Evolutionary conservation across 1,139 yeast genomes (phyloP), one percentile per base, ranked within the genome.

Genomic region (Saccharomyces hybrid): DNA sequence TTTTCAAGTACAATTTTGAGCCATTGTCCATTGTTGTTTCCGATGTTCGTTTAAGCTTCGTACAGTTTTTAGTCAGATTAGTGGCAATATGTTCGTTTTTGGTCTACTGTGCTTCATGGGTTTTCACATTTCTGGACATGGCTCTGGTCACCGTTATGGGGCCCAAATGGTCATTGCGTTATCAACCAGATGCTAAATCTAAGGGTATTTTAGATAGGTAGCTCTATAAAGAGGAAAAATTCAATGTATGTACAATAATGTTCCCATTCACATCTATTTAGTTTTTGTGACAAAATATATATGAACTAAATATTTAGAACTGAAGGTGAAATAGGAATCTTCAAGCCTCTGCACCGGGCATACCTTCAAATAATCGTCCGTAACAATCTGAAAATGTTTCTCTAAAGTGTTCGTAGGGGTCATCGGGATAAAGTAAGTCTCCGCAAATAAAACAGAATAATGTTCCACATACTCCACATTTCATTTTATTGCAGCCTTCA

Each of bases 1-100:
- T 78, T 66, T 81, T 93, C 74, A 80, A 80, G 55, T 93, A 91
- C 69, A 91, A 88, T 61, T 89, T 93, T 68, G 98, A 93, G 64
- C 95, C 98, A 3, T 81, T 93, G 48, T 80, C 84, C 53, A 77
- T 93, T 62, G 73, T 80, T 2, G 78, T 90, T 41, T 76, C 77
- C 29, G 98, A 91, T 67, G 76, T 75, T 54, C 77, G 98, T 58
- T 75, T 91, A 51, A 80, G 95, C 1, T 91, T 93, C 67, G 68
- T 82, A 44, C 88, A 84, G 64, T 93, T 95, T 70, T 74, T 90
- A 9, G 82, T 90, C 12, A 79, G 90, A 58, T 72, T 91, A 51
- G 86, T 88, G 7, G 91, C 96, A 2, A 86, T 93, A 1, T 53
- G 67, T 28, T 68, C 72, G 24, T 69, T 70, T 55, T 61, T 67